phyloP scores from a whole-genome alignment of 2,329 filamentous ascomycete species.

The Trichoderma aggressivum region DNA sequence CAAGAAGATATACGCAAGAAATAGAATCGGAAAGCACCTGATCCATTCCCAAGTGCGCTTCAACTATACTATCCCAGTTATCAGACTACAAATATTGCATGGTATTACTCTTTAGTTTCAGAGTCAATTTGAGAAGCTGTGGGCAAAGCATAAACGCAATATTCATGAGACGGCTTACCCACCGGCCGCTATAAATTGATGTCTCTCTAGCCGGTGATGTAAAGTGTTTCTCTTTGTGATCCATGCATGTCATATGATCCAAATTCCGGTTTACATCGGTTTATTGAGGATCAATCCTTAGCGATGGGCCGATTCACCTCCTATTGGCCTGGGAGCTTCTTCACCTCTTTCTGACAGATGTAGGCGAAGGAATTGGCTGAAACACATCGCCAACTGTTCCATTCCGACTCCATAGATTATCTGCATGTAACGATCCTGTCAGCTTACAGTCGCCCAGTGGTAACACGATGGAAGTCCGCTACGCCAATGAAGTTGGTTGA shows the following conservation, averaged over 20 bases:
- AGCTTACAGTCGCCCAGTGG: neutral
- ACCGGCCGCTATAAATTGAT: neutral
- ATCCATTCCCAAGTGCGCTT: neutral
- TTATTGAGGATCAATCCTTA: neutral
- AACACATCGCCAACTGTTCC: neutral
- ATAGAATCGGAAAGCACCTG: neutral
- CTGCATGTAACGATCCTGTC: neutral
- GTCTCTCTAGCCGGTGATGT: neutral
- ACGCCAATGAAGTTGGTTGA: neutral
- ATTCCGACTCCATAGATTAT: neutral
- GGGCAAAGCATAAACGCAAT: neutral
- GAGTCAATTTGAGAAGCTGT: neutral
- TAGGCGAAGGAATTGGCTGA: neutral
- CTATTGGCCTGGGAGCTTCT: neutral
- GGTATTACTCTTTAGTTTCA: neutral
- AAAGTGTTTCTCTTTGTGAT: neutral
- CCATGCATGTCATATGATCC: neutral
- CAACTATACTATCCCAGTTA: neutral
- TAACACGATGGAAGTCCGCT: neutral
- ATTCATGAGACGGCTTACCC: neutral
- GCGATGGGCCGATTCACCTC: neutral
- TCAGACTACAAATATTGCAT: neutral
- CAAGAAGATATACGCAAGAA: neutral
- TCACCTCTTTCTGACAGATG: neutral
- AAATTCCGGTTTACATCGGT: neutral